Base-by-base conservation (phyloP, 2,329 filamentous ascomycete genomes). In the Acrocalymma vagum region DNA sequence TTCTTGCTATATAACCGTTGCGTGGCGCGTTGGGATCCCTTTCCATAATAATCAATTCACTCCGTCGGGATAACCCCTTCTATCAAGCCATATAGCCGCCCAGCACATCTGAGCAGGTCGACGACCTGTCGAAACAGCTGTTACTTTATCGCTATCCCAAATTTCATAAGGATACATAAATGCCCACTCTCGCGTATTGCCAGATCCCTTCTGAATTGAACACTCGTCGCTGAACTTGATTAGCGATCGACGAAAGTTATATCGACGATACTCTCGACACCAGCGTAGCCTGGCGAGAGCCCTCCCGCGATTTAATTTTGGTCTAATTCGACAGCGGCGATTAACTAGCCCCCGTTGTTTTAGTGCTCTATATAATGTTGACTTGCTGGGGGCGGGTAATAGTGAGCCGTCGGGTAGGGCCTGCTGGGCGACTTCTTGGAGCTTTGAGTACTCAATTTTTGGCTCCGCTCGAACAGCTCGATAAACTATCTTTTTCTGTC, bases 121-220 rank as follows among this genome's bases (percentile, higher is more conserved):
- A 22, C 10, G 17, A 10, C 1, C 9, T 11, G 37, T 55, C 42
- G 2, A 35, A 21, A 29, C 40, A 11, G 47, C 24, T 6, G 40
- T 32, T 17, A 60, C 44, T 29, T 50, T 58, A 9, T 38, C 29
- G 18, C 22, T 32, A 35, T 46, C 32, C 37, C 29, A 62, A 42
- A 55, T 51, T 30, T 60, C 21, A 8, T 29, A 10, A n/a, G 38
- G 36, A 13, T 32, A 42, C 9, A 11, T 17, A 14, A 38, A 38
- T 9, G 8, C 7, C 35, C 18, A 38, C 26, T 38, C 26, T 13
- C 18, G 21, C 7, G 22, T 22, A 6, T 38, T 27, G 15, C 35
- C 26, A 29, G 35, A 29, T 11, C 35, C 35, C 27, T 26, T 29
- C 21, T 38, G 18, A n/a, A 38, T 9, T 10, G 26, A 38, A 27